Conservation (phyloP, 1,284 basidiomycete genomes). For the Ustilago xerochloae region DNA sequence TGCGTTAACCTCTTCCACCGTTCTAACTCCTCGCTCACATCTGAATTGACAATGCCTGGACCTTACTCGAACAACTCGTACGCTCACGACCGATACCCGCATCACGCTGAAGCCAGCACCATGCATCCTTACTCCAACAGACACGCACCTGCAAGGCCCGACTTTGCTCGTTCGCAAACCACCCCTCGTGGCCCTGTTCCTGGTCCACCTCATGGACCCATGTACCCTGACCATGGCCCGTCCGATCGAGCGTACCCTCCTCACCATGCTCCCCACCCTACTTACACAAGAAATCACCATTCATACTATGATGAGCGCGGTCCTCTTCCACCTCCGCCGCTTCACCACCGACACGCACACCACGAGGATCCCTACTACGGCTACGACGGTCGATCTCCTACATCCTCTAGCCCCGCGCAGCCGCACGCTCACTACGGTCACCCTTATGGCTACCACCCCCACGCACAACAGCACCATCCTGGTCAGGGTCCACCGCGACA, state of each 20-base stretch:
- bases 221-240: constrained; percentile 30
- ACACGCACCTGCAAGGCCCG: constrained; percentile 22
- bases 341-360: constrained; percentile 32
- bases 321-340: constrained; percentile 35
- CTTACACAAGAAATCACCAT: constrained; percentile 39
- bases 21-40: too few relatives aligned
- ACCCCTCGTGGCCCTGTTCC: constrained; percentile 29
- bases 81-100: constrained; percentile 26
- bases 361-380: constrained; percentile 27
- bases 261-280: constrained; percentile 27
- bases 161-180: constrained; percentile 40
- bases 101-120: constrained; percentile 14
- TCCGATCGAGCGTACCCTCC: constrained; percentile 29
- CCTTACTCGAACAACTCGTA: constrained; percentile 21
- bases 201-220: constrained; percentile 35
- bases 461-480: constrained; percentile 17
- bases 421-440: constrained; percentile 12
- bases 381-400: constrained; percentile 23
- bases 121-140: constrained; percentile 26
- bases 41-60: constrained; percentile 15
- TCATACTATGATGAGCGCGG: constrained; percentile 50
- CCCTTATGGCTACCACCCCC: constrained; percentile 19
- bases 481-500: constrained; percentile 18
- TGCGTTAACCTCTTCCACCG: background rate
- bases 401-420: constrained; percentile 14